Evolutionary conservation across 2,329 filamentous ascomycete genomes (phyloP).

Genomic region (Beauveria bassiana): DNA sequence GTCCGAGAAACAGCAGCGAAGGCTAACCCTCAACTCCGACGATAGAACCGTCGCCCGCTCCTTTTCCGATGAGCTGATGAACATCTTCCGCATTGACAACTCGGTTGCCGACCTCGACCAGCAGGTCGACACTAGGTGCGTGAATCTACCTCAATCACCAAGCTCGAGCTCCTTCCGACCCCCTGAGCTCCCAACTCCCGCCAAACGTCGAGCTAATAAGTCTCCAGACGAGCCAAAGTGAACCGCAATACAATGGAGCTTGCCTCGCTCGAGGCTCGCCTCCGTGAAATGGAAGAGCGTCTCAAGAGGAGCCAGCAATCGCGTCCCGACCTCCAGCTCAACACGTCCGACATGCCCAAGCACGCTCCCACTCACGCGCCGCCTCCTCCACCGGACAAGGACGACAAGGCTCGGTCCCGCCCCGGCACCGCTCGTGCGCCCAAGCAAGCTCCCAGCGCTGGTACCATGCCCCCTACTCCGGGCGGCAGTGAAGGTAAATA

Average conservation of each 20-base stretch:
- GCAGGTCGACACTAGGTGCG: slow-evolving; percentile 76
- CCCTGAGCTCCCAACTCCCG: not conserved
- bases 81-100: slow-evolving; percentile 82
- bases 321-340: slow-evolving; percentile 16
- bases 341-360: slow-evolving; percentile 13
- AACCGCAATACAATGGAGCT: slow-evolving; percentile 69
- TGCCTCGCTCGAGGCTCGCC: slow-evolving; percentile 73
- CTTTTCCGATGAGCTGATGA: slow-evolving; percentile 79
- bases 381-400: slow-evolving; percentile 20
- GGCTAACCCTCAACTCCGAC: slow-evolving; percentile 8
- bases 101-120: slow-evolving; percentile 65
- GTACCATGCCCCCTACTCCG: slow-evolving; percentile 53
- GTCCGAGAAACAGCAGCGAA: slow-evolving; percentile 4
- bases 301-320: slow-evolving; percentile 37
- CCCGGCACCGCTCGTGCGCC: slow-evolving; percentile 46
- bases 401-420: slow-evolving; percentile 37
- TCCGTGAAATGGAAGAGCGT: slow-evolving; percentile 78
- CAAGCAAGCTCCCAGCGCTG: slow-evolving; percentile 44
- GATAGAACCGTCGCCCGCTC: slow-evolving; percentile 75
- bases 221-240: slow-evolving; percentile 67
- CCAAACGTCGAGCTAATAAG: not conserved
- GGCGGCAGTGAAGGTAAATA: slow-evolving; percentile 58
- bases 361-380: slow-evolving; percentile 20
- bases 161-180: not conserved
- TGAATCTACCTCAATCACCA: slow-evolving; percentile 12